These are phyloP conservation scores for Phytophthora macrochlamydospora DNA, from an alignment of 352 stramenopile genomes.

Conservation along the genomic window DNA sequence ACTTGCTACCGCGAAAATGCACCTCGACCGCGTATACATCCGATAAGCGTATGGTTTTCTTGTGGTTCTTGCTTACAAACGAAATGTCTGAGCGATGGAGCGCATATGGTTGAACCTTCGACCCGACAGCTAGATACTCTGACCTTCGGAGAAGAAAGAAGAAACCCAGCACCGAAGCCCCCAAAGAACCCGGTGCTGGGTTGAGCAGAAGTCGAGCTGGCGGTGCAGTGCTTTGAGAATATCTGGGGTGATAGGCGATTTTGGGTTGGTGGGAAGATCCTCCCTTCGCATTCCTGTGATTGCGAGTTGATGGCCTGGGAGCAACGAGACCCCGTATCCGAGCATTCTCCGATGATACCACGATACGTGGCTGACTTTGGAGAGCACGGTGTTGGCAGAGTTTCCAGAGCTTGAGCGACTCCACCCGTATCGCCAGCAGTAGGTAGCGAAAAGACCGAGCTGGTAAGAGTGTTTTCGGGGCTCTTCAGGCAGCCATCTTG, in stretches of 20 bases:
- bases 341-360: slow-evolving; percentile 11
- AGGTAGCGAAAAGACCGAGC: slow-evolving; percentile 10
- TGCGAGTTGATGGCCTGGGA: slow-evolving; percentile 25
- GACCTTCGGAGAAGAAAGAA: slow-evolving; percentile 21
- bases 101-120: slow-evolving; percentile 2
- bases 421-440: slow-evolving; percentile 17
- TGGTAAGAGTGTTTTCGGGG: slow-evolving; percentile 10
- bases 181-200: slow-evolving; percentile 33
- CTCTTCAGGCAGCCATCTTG: neutral
- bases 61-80: neutral
- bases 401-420: slow-evolving; percentile 9
- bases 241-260: slow-evolving; percentile 14
- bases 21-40: neutral
- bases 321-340: slow-evolving; percentile 24
- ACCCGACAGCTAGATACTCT: slow-evolving; percentile 19
- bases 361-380: slow-evolving; percentile 27
- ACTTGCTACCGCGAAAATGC: slow-evolving; percentile 9
- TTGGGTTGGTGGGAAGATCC: slow-evolving; percentile 7
- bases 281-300: slow-evolving; percentile 33
- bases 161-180: slow-evolving; percentile 33
- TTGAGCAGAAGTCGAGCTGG: slow-evolving; percentile 5
- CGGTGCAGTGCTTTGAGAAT: slow-evolving; percentile 16
- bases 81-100: neutral
- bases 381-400: slow-evolving; percentile 22
- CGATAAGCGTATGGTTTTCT: neutral